phyloP scores from a whole-genome alignment of 2,329 filamentous ascomycete species.

The Diplodia intermedia region DNA sequence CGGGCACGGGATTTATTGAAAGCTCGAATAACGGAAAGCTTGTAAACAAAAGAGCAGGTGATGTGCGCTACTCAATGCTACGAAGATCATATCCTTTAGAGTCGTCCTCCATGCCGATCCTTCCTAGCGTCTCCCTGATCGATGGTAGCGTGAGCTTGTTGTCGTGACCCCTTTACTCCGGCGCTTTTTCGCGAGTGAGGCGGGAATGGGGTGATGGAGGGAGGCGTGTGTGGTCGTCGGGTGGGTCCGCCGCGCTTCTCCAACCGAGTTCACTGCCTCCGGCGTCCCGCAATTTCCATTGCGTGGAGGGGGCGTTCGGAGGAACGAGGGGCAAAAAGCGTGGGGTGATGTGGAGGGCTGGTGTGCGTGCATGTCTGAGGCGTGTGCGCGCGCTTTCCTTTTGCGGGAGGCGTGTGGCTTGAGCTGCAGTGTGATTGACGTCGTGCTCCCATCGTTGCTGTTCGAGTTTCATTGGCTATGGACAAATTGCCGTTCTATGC shows the following conservation, averaged over 20 bases:
- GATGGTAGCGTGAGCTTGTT: not conserved
- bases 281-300: not conserved
- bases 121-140: not conserved
- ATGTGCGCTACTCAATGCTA: no score
- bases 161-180: not conserved
- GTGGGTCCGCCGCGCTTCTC: not conserved
- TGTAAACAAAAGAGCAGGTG: no score
- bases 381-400: not conserved
- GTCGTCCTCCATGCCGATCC: not conserved
- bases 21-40: no score
- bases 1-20: no score
- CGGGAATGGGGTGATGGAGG: not conserved
- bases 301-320: not conserved
- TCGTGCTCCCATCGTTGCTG: not conserved
- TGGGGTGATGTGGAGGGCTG: not conserved
- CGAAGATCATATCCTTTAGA: no score
- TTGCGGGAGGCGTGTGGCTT: not conserved
- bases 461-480: not conserved
- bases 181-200: not conserved
- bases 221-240: not conserved
- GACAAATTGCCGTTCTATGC: not conserved
- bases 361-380: not conserved
- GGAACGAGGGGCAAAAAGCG: not conserved
- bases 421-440: constrained; percentile 11
- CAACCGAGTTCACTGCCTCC: not conserved